These are phyloP conservation scores for Benincasa hispida DNA, from an alignment of 306 rosid genomes.

Conservation along the genomic window DNA sequence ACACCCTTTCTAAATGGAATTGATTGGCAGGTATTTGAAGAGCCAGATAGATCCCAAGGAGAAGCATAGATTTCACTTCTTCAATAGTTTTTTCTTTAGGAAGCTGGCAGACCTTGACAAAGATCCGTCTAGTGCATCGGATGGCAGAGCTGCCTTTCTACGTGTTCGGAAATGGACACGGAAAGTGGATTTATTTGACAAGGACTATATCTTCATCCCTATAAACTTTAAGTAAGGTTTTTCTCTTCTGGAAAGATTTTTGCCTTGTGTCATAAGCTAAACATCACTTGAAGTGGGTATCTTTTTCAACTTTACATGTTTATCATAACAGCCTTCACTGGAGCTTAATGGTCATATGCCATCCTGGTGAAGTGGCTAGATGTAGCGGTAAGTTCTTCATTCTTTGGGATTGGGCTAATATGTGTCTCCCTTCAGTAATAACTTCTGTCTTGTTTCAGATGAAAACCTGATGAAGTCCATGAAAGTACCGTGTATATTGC, in stretches of 20 bases:
- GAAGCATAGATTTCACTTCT: conserved; percentile 66
- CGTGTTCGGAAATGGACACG: conserved; percentile 98
- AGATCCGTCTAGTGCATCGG: conserved; percentile 84
- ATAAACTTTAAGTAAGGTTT: conserved; percentile 70
- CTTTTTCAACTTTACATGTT: conserved; percentile 9
- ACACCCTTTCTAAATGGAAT: background rate
- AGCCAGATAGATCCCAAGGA: conserved; percentile 61
- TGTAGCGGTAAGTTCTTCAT: conserved; percentile 39
- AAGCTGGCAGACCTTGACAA: conserved; percentile 95
- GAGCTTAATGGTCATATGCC: conserved; percentile 87
- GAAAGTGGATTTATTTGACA: conserved; percentile 74
- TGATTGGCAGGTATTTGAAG: conserved; percentile 55
- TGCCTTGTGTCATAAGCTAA: background rate
- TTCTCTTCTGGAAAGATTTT: background rate
- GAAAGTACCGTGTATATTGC: conserved; percentile 78
- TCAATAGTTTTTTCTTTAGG: conserved; percentile 93
- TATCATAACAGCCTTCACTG: conserved; percentile 69
- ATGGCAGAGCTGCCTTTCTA: conserved; percentile 82
- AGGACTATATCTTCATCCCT: conserved; percentile 90
- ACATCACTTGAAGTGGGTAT: background rate
- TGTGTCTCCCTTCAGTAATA: conserved; percentile 12
- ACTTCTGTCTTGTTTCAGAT: conserved; percentile 37
- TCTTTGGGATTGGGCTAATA: background rate
- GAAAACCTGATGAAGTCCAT: conserved; percentile 30
- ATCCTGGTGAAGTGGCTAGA: conserved; percentile 71